phyloP scores from a whole-genome alignment of 345 rosid species.

The Arabidopsis thaliana region TAIR10.1 NC_003074.8:6300501-6301000 shows the following conservation, averaged over 20 bases:
- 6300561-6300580: slow-evolving; percentile 4
- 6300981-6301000: slow-evolving; percentile 54
- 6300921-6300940: slow-evolving; percentile 52
- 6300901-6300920: slow-evolving; percentile 56
- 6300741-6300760: slow-evolving; percentile 13
- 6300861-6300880: slow-evolving; percentile 52
- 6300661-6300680: no score
- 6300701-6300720: background rate
- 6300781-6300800: background rate
- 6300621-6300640: background rate
- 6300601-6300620: slow-evolving; percentile 13
- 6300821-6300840: slow-evolving; percentile 45
- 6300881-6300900: slow-evolving; percentile 56
- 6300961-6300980: slow-evolving; percentile 52
- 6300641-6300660: no score
- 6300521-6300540: slow-evolving; percentile 34
- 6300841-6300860: slow-evolving; percentile 48
- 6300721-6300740: background rate
- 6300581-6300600: background rate
- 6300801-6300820: background rate
- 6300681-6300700: no score
- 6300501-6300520: slow-evolving; percentile 4
- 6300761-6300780: background rate
- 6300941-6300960: slow-evolving; percentile 50
- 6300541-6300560: background rate